Base-by-base conservation (phyloP, 805 yeast species). In the Teunomyces panamensis region DNA sequence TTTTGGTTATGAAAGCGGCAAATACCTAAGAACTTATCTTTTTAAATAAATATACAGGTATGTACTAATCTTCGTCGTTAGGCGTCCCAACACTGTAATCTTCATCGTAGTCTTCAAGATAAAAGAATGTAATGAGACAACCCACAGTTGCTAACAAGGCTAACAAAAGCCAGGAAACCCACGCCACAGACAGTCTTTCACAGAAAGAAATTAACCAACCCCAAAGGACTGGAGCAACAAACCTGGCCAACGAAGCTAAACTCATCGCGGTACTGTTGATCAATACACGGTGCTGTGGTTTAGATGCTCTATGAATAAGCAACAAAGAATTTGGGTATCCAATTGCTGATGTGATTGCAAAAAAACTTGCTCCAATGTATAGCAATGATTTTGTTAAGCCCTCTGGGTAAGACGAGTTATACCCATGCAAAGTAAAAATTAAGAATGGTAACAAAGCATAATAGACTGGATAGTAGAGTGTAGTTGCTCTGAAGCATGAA, bases 231-330 rank as follows among this genome's bases (percentile, higher is more conserved):
- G 87, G 88, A 3, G 81, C 87, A 0, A 76, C 39, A 45, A 77
- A 81, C 53, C 87, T 64, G 0, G 86, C 84, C 30, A 77, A 60
- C 1, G 87, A 75, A 14, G 77, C 63, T 33, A 75, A 68, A 35
- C 82, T 75, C 59, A 81, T 73, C 3, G 83, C 70, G 13, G 80
- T 71, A 10, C 84, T 83, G 57, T 83, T 83, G 47, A 83, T 73
- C 54, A 79, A 73, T 1, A 85, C 85, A 42, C 85, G 69, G 52
- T 81, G 77, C 50, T 75, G 68, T 17, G 80, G 71, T 9, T 75
- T 75, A 1, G 85, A 73, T 5, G 79, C 75, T 43, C 82, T 69
- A 59, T 80, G 85, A 30, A 81, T 71, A 46, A 83, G 65, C 17
- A 82, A 65, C 51, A 79, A 60, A 24, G 80, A 64, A 49, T 77